Base-by-base conservation (phyloP, 306 rosid species). In the Abrus pulchellus region DNA sequence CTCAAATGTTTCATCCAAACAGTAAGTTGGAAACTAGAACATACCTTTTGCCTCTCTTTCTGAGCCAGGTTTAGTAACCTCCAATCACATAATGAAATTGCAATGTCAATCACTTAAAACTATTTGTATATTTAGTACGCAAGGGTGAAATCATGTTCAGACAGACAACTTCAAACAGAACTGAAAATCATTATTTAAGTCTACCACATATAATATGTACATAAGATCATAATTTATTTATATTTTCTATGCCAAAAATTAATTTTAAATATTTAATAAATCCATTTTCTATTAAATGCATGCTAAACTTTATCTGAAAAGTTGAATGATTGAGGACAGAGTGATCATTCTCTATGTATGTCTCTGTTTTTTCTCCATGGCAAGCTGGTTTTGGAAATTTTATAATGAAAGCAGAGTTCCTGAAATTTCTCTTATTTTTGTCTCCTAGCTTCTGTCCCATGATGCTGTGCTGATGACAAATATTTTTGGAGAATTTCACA, bases 1-100 rank as follows among this genome's bases (percentile, higher is more conserved):
- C 98, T 68, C 89, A 94, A 73, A 93, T 93, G 98, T 93, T 93
- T 83, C 98, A 93, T 85, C 98, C 97, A 48, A 93, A 93, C 76
- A 93, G 97, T 93, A 79, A 90, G 98, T 86, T 53, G 8, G 45
- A 61, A 67, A 43, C 45, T 60, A 34, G 40, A 68, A 45, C 69
- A 53, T 56, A 10, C 36, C 47, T 29, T 54, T 13, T 43, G 27
- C 5, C 7, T 60, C 62, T 74, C 71, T 44, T 65, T 56, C 9
- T 47, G 28, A 33, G 33, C 30, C 53, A 12, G 11, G 6, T 33
- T 33, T 28, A 47, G 11, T 49, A 7, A 60, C 38, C 2, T 57
- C 68, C 43, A n/a, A 27, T 55, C 28, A 33, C 36, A 38, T 7
- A 29, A 41, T 29, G 40, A 3, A 52, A 38, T 33, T 53, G 38